Conservation (phyloP, 768 basidiomycete species). For the Leucocoprinus sp. region DNA sequence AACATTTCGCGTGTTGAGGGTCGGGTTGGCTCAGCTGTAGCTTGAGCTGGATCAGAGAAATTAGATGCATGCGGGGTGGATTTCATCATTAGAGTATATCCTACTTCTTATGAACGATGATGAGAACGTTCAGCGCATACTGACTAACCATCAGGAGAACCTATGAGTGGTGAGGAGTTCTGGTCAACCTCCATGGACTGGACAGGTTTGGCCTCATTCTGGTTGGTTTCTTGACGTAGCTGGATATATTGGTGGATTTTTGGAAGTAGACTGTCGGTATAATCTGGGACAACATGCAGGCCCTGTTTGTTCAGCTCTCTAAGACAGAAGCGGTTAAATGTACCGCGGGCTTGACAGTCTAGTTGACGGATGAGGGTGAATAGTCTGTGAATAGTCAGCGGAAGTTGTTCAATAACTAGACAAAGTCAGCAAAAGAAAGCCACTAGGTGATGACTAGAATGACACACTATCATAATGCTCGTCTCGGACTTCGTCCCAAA, state of each 20-base stretch:
- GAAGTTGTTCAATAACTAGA: conserved; percentile 71
- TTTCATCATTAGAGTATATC: not conserved
- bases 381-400: conserved; percentile 64
- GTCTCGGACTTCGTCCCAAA: conserved; percentile 72
- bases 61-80: not conserved
- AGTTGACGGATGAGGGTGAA: conserved; percentile 65
- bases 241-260: conserved; percentile 41
- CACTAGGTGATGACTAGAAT: not conserved
- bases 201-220: not conserved
- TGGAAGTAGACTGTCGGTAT: conserved; percentile 32
- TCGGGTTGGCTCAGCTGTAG: conserved; percentile 16
- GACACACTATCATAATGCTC: conserved; percentile 68
- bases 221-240: conserved; percentile 14
- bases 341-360: conserved; percentile 58
- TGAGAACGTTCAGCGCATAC: not conserved
- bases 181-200: not conserved
- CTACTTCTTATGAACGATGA: not conserved
- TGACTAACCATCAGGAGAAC: not conserved
- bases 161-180: not conserved
- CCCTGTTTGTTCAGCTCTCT: not conserved
- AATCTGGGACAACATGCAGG: conserved; percentile 14
- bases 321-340: conserved; percentile 11
- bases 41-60: conserved; percentile 9
- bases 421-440: not conserved
- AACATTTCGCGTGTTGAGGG: conserved; percentile 41